phyloP scores from a whole-genome alignment of 1,284 basidiomycete species.

The Malassezia nana region DNA sequence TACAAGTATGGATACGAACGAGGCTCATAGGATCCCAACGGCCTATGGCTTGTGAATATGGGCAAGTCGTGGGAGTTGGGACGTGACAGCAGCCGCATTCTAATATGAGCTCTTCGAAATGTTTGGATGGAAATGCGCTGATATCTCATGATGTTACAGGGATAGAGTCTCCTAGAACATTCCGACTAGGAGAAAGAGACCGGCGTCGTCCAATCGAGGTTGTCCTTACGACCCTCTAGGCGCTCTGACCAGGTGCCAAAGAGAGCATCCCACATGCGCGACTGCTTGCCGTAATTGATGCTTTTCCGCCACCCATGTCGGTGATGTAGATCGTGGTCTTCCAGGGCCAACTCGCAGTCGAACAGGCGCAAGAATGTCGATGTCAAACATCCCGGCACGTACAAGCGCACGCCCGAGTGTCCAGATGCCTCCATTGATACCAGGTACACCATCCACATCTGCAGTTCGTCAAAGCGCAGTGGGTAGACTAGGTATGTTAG shows the following conservation, averaged over 20 bases:
- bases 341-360: slow-evolving; percentile 31
- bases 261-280: slow-evolving; percentile 35
- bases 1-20: no score
- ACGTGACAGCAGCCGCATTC: no score
- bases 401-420: slow-evolving; percentile 34
- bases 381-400: slow-evolving; percentile 11
- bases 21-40: no score
- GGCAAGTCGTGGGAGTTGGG: no score
- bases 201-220: slow-evolving; percentile 15
- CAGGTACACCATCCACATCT: slow-evolving; percentile 22
- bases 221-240: slow-evolving; percentile 23
- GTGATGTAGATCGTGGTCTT: slow-evolving; percentile 48
- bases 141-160: background rate
- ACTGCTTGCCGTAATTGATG: slow-evolving; percentile 43
- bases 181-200: background rate
- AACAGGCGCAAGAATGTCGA: slow-evolving; percentile 23
- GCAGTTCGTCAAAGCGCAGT: slow-evolving; percentile 23
- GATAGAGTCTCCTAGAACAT: background rate
- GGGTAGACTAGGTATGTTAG: slow-evolving; percentile 21
- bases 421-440: slow-evolving; percentile 33
- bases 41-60: no score
- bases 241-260: slow-evolving; percentile 36
- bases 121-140: background rate
- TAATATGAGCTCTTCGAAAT: background rate
- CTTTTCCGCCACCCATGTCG: slow-evolving; percentile 30